phyloP scores from a whole-genome alignment of 148 eudicot genomes.

The Rhododendron williamsianum region DNA sequence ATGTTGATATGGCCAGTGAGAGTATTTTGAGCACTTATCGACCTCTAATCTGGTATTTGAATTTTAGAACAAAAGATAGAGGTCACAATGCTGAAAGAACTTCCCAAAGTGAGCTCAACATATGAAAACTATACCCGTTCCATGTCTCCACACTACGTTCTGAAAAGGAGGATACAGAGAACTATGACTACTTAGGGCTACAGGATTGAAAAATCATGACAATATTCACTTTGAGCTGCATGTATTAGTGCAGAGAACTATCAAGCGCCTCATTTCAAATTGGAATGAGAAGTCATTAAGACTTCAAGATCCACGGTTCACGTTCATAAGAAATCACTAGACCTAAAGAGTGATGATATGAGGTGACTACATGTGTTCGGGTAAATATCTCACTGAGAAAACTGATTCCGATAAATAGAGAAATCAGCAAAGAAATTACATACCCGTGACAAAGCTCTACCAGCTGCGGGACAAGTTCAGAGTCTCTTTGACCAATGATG shows the following conservation, averaged over 20 bases:
- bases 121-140: neutral
- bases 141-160: neutral
- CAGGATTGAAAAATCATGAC: neutral
- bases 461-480: conserved; percentile 90
- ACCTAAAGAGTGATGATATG: neutral
- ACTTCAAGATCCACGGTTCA: neutral
- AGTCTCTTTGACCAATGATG: conserved; percentile 61
- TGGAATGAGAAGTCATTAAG: neutral
- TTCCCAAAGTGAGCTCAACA: neutral
- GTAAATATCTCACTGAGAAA: neutral
- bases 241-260: neutral
- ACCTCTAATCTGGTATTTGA: too few relatives aligned
- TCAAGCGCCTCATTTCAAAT: neutral
- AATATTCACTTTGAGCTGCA: neutral
- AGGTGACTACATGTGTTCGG: neutral
- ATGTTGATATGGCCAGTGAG: neutral
- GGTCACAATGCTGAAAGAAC: neutral
- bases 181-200: too few relatives aligned
- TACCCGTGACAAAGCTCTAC: conserved; percentile 95
- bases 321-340: neutral
- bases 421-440: conserved; percentile 17
- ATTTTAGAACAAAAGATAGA: too few relatives aligned
- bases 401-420: neutral
- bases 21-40: too few relatives aligned
- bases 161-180: neutral